Conservation (phyloP, 78 protist species). For the Dictyostelium intermedium region DNA sequence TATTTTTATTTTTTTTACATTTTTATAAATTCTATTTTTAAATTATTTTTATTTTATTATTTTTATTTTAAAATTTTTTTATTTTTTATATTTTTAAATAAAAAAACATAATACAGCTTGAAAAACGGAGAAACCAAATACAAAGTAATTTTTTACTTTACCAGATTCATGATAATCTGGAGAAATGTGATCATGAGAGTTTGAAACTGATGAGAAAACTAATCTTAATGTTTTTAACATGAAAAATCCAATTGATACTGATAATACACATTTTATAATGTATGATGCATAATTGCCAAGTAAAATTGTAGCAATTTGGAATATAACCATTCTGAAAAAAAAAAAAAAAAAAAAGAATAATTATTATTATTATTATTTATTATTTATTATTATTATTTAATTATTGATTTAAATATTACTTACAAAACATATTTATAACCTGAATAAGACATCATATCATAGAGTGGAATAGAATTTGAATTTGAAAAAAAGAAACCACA, state of each 20-base stretch:
- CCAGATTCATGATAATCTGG: background rate
- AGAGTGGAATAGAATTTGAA: constrained; percentile 61
- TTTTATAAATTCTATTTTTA: background rate
- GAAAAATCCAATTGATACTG: constrained; percentile 10
- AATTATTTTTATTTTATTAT: background rate
- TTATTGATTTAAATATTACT: background rate
- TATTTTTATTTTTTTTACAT: background rate
- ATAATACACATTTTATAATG: background rate
- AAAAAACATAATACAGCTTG: constrained; percentile 38
- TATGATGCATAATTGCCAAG: constrained; percentile 24
- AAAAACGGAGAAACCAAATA: constrained; percentile 12
- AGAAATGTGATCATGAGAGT: background rate
- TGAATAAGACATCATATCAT: constrained; percentile 78
- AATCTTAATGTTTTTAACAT: constrained; percentile 50
- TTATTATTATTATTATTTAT: background rate
- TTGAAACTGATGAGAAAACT: constrained; percentile 12
- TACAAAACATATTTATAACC: constrained; percentile 88
- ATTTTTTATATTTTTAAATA: too few relatives aligned
- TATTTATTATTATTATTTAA: background rate
- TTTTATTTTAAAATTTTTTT: too few relatives aligned
- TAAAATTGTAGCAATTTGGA: background rate
- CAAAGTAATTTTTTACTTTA: constrained; percentile 54
- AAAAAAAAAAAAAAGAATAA: background rate
- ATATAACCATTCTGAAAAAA: constrained; percentile 22
- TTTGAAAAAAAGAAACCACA: constrained; percentile 76